These are phyloP conservation scores for Priceomyces castillae DNA, from an alignment of 805 yeast species.

Conservation along the genomic window DNA sequence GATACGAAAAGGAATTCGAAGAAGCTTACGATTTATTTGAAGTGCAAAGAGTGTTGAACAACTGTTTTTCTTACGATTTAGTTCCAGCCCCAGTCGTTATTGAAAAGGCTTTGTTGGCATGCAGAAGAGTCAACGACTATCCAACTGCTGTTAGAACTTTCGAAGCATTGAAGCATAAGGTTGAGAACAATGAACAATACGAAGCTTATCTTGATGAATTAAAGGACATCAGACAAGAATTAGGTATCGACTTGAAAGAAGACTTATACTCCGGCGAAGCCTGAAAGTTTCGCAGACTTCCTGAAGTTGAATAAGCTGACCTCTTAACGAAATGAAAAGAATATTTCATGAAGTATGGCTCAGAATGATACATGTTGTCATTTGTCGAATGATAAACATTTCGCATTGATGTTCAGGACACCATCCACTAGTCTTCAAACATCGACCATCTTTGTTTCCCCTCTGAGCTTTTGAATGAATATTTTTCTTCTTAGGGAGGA, in stretches of 20 bases:
- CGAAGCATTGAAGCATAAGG: constrained; percentile 95
- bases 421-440: not conserved
- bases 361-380: not conserved
- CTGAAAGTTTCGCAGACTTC: constrained; percentile 9
- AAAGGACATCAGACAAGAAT: constrained; percentile 84
- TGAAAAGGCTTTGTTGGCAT: constrained; percentile 94
- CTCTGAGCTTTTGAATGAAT: not conserved
- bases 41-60: constrained; percentile 86
- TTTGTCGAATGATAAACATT: not conserved
- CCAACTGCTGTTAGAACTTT: constrained; percentile 98
- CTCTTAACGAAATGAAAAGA: not conserved
- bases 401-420: not conserved
- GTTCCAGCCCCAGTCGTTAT: constrained; percentile 97
- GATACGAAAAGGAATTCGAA: constrained; percentile 95
- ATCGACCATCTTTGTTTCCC: not conserved
- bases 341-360: not conserved
- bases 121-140: constrained; percentile 98
- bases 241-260: constrained; percentile 91
- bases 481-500: not conserved
- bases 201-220: constrained; percentile 94
- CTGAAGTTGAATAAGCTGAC: not conserved
- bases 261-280: constrained; percentile 56
- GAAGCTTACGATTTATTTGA: constrained; percentile 46
- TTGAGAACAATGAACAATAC: constrained; percentile 91
- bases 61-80: constrained; percentile 96